Percentiles rank a stretch among this genome's conserved stretches.
Conservation (phyloP, 257 asterid genomes). For the Scutellaria minor region DNA sequence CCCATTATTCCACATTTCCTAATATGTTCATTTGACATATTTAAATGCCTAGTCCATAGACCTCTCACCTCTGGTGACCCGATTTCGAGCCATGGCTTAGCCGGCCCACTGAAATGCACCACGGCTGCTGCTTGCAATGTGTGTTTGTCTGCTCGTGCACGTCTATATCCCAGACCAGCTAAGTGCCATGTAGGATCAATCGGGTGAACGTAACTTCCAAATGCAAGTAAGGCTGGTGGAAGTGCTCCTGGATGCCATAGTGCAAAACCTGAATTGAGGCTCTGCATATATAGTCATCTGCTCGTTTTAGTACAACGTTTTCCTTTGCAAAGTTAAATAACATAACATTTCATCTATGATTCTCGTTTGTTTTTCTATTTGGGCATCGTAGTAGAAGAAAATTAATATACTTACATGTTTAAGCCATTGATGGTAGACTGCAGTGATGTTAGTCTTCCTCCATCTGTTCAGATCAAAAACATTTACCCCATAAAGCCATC, state of each 20-base stretch:
- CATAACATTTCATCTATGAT: not conserved
- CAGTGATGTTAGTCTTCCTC: constrained; percentile 73
- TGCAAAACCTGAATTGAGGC: constrained; percentile 62
- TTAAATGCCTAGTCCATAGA: constrained; percentile 72
- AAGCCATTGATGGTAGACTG: constrained; percentile 83
- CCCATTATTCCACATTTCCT: constrained; percentile 60
- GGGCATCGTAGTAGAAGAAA: constrained; percentile 8
- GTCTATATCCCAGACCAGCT: constrained; percentile 77
- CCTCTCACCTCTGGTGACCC: constrained; percentile 58
- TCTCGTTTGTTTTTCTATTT: not conserved
- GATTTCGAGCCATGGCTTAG: constrained; percentile 90
- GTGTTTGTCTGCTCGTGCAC: constrained; percentile 38
- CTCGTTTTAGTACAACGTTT: not conserved
- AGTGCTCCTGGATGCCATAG: constrained; percentile 81
- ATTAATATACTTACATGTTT: constrained; percentile 62
- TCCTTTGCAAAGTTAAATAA: not conserved
- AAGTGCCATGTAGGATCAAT: constrained; percentile 76
- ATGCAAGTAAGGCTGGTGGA: constrained; percentile 83
- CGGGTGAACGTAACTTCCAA: constrained; percentile 67
- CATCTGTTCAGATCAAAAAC: constrained; percentile 76
- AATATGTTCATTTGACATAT: constrained; percentile 63
- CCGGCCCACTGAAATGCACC: constrained; percentile 91
- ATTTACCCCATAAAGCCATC: constrained; percentile 86
- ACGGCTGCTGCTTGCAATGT: constrained; percentile 60
- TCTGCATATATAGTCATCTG: constrained; percentile 44